Evolutionary conservation across 768 basidiomycete species (phyloP), one percentile per base, ranked within the genome.

Genomic region (Hygrocybe coccinea): DNA sequence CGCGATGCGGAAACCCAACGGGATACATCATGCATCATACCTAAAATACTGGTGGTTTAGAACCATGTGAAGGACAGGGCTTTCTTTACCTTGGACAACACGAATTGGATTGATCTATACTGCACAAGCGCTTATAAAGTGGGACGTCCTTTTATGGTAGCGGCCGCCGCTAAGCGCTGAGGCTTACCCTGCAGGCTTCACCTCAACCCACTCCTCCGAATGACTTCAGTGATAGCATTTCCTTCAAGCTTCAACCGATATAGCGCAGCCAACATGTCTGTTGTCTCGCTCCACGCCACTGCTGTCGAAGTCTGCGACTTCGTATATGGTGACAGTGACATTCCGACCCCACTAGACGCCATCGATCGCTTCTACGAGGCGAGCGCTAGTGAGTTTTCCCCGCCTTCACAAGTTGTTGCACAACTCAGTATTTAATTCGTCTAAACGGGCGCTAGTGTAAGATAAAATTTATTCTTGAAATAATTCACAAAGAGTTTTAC

Each of bases 251-350:
- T 37, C 21, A 15, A 25, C 45, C 36, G 45, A 29, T 38, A 47
- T 34, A 55, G 46, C 19, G 17, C 54, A 14, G 33, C 47, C 15
- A 68, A 65, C 35, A 59, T 75, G 56, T 77, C 77, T 2, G 56
- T 77, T 38, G 54, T 73, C 65, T 70, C 79, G 62, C 63, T 79
- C 56, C 79, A 83, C 37, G 70, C 81, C 2, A 82, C 83, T 1
- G 82, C 86, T 14, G 69, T 86, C 8, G 85, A 90, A 57, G 81
- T 89, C 25, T 86, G 87, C 63, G 79, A 84, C 56, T 78, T 80
- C 38, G 85, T 88, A 50, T 87, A 88, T 55, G 84, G 85, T 15
- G 79, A 85, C 17, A 69, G 67, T 38, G 71, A 79, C 2, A 67
- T 74, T 11, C 76, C 39, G 9, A 37, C 22, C 4, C 49, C 84